Conservation (phyloP, 768 basidiomycete genomes). For the Imleria badia region DNA sequence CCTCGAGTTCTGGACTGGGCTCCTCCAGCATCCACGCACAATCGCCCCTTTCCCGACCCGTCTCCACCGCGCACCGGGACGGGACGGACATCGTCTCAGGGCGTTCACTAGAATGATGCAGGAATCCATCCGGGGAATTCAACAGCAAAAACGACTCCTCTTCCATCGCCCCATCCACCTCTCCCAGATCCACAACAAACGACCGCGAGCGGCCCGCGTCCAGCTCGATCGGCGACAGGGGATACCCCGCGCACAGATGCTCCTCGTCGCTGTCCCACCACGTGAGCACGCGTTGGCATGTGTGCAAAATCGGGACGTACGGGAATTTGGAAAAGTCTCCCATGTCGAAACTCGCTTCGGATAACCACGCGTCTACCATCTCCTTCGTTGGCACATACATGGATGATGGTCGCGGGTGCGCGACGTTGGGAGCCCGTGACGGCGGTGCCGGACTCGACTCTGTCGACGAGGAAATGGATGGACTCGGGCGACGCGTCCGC, state of each 20-base stretch:
- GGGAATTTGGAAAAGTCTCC: background rate
- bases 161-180: conserved; percentile 31
- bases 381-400: conserved; percentile 19
- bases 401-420: conserved; percentile 12
- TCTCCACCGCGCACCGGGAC: too few species aligned
- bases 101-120: conserved; percentile 26
- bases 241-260: background rate
- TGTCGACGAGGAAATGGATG: background rate
- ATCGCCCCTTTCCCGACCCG: conserved; percentile 32
- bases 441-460: conserved; percentile 2
- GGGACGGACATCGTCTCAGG: conserved; percentile 33
- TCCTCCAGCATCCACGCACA: conserved; percentile 43
- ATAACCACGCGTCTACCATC: conserved; percentile 1
- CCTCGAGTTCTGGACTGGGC: conserved; percentile 28
- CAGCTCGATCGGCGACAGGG: conserved; percentile 16
- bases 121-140: conserved; percentile 30
- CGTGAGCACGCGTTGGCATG: background rate
- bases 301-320: conserved; percentile 13
- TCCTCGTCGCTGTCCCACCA: conserved; percentile 7
- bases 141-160: conserved; percentile 45
- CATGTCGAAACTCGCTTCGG: conserved; percentile 1
- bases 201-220: conserved; percentile 46
- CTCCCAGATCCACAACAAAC: conserved; percentile 42
- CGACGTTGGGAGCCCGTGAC: background rate
- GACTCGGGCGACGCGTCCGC: background rate